phyloP scores from a whole-genome alignment of 2,329 filamentous ascomycete genomes.

The Nemania serpens region DNA sequence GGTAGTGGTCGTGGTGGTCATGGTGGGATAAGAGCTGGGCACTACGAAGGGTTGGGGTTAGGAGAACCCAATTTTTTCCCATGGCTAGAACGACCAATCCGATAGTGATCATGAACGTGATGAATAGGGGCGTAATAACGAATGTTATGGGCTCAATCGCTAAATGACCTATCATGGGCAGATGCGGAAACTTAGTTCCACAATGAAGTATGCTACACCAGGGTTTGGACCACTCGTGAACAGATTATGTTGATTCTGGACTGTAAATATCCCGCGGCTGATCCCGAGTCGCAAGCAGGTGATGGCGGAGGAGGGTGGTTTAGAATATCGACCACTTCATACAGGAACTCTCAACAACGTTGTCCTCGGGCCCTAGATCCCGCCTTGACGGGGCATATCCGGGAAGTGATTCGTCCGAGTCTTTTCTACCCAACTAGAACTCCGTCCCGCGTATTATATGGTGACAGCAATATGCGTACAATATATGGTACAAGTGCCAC shows the following conservation, averaged over 20 bases:
- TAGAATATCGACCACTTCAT: neutral
- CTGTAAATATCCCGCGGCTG: neutral
- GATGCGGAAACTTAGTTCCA: neutral
- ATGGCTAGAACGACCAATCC: too few species aligned
- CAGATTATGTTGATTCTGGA: neutral
- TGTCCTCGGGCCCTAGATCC: too few species aligned
- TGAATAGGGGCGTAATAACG: neutral
- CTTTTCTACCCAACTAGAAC: slow-evolving; percentile 23
- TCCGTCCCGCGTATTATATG: slow-evolving; percentile 29
- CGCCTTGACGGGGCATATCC: too few species aligned
- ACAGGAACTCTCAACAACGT: neutral
- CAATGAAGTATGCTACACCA: neutral
- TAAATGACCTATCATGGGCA: neutral
- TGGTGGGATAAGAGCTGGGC: too few species aligned
- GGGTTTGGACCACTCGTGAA: neutral
- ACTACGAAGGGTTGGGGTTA: too few species aligned
- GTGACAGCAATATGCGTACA: slow-evolving; percentile 27
- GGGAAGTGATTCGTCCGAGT: slow-evolving; percentile 8
- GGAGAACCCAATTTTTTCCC: too few species aligned
- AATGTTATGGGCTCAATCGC: neutral
- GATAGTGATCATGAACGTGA: neutral
- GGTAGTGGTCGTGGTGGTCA: neutral
- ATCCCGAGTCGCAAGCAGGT: neutral
- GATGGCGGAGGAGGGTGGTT: neutral
- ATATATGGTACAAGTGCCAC: slow-evolving; percentile 25